Base-by-base conservation (phyloP, 1,139 yeast genomes). In the Yamadazyma atlantica region DNA sequence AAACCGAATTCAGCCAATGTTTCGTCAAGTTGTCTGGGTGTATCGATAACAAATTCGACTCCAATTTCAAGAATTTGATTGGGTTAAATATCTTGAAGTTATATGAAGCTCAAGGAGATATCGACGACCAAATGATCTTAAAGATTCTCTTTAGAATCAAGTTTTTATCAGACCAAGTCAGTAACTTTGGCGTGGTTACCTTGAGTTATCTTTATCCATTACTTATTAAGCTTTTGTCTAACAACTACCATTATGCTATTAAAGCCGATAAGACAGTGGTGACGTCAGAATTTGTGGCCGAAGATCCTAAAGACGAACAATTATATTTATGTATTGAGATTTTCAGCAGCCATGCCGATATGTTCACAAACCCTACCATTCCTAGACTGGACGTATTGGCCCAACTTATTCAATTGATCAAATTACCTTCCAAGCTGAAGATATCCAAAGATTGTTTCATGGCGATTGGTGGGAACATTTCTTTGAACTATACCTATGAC, bases 301-400 rank as follows among this genome's bases (percentile, higher is more conserved):
- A 85, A 54, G 95, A 86, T 44, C 85, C 85, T 19, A 86, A 85
- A 52, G 97, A 90, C 57, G 97, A 90, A 57, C 95, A 87, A 49
- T 64, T 88, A 34, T 63, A 86, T 40, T 66, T 92, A 41, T 86
- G 92, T 0, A 63, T 90, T 46, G 95, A 89, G 52, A 80, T 89
- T 35, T 68, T 92, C 29, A 70, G 87, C 0, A 72, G 79, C 10
- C 96, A 90, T 55, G 79, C 90, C 12, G 95, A 83, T 48, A 77
- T 75, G 15, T 85, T 88, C 53, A 79, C 74, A 44, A 82, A 83
- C 51, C 72, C 73, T 0, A 60, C 75, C 1, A 78, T 88, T 37
- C 95, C 96, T 14, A 78, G 97, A 54, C 63, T 71, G 3, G 71
- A 75, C 8, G 75, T 88, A 30, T 63, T 92, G 40, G 62, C 64